Base-by-base conservation (phyloP, 352 stramenopile genomes). In the Phytophthora idaei region DNA sequence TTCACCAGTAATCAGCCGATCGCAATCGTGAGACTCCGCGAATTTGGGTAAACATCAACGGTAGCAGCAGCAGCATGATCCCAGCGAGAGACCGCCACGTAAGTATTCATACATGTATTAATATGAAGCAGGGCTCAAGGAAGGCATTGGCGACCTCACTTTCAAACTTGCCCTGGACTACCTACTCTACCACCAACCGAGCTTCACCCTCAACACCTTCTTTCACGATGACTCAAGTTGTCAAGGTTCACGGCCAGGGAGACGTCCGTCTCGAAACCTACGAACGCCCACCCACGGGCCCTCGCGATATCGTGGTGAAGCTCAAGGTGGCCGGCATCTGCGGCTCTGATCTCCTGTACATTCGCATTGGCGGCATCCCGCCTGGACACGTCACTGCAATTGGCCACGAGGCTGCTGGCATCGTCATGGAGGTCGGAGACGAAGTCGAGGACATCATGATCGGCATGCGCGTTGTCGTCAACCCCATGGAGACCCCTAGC, bases 301-400 rank as follows among this genome's bases (percentile, higher is more conserved):
- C 58, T 59, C 58, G 59, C 41, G 65, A 73, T 25, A 31, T 73
- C 29, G 58, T 73, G 17, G 57, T 73, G 7, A 57, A 63, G 29
- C 65, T 69, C 51, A 73, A 73, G 47, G 59, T 69, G 31, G 65
- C 65, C 14, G 65, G 65, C 11, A 73, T 73, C 41, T 73, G 66
- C 34, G 66, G 66, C 15, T 73, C 66, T 7, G 66, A 73, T 31
- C 61, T 74, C 47, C 29, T 72, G 57, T 72, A 72, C 58, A 61
- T 72, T 27, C 58, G 59, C 2, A 72, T 72, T 32, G 64, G 64
- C 7, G 64, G 64, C 12, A 72, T 68, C 12, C 64, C 64, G 2
- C 64, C 64, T n/a, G 64, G 64, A 47, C 39, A 63, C 37, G 39
- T 72, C 21, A 72, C 64, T 28, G 64, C 64, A 4, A 68, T 72